Conservation (phyloP, 2,329 filamentous ascomycete species). For the Talaromyces rugulosus region DNA sequence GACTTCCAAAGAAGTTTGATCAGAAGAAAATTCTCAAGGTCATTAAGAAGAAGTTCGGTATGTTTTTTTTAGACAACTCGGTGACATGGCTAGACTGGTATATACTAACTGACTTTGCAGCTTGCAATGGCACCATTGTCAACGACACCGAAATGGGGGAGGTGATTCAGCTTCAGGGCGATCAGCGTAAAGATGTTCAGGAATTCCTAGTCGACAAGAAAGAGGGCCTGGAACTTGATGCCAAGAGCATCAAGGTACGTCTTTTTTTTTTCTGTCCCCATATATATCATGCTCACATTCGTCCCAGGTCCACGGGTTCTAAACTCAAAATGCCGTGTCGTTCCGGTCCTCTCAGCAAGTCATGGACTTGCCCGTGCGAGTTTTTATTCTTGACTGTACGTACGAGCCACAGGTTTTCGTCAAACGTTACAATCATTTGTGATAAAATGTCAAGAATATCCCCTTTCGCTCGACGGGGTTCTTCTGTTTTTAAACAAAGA, state of each 20-base stretch:
- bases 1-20: conserved; percentile 97
- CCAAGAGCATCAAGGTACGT: conserved; percentile 90
- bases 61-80: conserved; percentile 23
- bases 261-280: neutral
- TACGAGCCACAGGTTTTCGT: conserved; percentile 12
- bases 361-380: conserved; percentile 12
- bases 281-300: neutral
- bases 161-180: conserved; percentile 98
- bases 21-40: conserved; percentile 99
- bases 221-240: conserved; percentile 87
- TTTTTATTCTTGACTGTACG: conserved; percentile 13
- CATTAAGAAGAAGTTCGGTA: conserved; percentile 99
- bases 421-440: too few species aligned
- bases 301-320: conserved; percentile 49
- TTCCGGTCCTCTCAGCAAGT: conserved; percentile 42
- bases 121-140: conserved; percentile 99
- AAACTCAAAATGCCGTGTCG: conserved; percentile 37
- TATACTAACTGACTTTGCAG: conserved; percentile 39
- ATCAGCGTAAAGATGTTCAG: conserved; percentile 98
- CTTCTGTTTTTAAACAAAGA: conserved; percentile 12
- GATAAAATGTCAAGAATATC: neutral
- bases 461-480: conserved; percentile 21
- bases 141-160: conserved; percentile 94
- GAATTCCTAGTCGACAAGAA: conserved; percentile 97
- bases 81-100: neutral